Conservation (phyloP, 1,284 basidiomycete species). For the Malassezia slooffiae region DNA sequence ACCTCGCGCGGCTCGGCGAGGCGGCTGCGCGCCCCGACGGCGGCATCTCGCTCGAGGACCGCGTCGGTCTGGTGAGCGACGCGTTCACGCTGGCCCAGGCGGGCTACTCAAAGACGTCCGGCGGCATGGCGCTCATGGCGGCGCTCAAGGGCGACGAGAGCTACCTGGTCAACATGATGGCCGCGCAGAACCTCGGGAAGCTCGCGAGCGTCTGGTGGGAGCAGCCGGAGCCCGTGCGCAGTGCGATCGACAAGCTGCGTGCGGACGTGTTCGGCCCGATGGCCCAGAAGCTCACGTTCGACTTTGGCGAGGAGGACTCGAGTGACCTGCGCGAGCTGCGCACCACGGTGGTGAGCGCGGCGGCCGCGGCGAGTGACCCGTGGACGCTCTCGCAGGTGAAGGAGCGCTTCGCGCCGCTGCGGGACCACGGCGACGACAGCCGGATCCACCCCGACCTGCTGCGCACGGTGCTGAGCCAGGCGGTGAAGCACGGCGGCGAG, state of each 20-base stretch:
- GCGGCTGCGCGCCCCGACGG: conserved; percentile 62
- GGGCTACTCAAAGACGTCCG: conserved; percentile 65
- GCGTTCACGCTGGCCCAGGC: conserved; percentile 68
- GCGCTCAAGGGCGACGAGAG: conserved; percentile 52
- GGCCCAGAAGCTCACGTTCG: conserved; percentile 68
- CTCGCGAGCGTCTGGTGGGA: conserved; percentile 69
- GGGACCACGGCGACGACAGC: conserved; percentile 65
- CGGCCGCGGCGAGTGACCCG: conserved; percentile 52
- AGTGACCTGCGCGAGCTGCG: conserved; percentile 65
- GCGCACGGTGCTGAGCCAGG: conserved; percentile 38
- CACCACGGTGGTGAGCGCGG: conserved; percentile 58
- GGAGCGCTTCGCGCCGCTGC: conserved; percentile 62
- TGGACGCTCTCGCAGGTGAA: conserved; percentile 54
- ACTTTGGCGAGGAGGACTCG: conserved; percentile 60
- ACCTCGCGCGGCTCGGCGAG: conserved; percentile 64
- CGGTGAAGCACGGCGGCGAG: conserved; percentile 63
- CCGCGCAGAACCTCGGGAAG: conserved; percentile 20
- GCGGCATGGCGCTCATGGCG: conserved; percentile 62
- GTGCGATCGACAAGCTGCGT: conserved; percentile 28
- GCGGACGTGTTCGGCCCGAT: conserved; percentile 64
- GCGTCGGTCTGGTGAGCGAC: conserved; percentile 74
- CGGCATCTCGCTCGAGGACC: conserved; percentile 68
- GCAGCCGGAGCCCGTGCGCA: conserved; percentile 54
- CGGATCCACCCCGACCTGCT: conserved; percentile 56
- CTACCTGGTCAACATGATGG: conserved; percentile 35